Conservation (phyloP, 305 asterid species). For the Andrographis paniculata region DNA sequence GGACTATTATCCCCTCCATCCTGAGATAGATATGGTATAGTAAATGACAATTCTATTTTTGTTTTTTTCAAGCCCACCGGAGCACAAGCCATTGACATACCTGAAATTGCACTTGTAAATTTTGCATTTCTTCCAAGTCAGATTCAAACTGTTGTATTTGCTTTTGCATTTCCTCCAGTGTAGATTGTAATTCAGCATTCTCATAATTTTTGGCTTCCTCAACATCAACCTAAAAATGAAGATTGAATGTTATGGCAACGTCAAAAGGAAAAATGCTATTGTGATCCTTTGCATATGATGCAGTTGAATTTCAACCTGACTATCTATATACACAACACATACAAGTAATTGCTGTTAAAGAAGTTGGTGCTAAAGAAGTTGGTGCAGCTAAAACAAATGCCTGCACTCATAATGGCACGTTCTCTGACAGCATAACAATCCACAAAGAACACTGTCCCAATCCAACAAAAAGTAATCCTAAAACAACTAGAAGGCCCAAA, state of each 20-base stretch:
- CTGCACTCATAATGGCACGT: too few species aligned
- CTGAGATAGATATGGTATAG: not conserved
- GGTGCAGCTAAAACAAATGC: not conserved
- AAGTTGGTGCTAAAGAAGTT: slow-evolving; percentile 10
- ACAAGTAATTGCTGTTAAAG: slow-evolving; percentile 17
- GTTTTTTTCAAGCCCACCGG: not conserved
- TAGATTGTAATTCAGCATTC: not conserved
- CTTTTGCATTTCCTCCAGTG: not conserved
- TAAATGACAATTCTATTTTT: not conserved
- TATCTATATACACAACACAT: slow-evolving; percentile 4
- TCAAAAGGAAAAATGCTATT: slow-evolving; percentile 1
- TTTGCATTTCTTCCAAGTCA: slow-evolving; percentile 1
- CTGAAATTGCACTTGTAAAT: not conserved
- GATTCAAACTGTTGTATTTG: not conserved
- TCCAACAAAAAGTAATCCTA: too few species aligned
- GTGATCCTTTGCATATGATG: slow-evolving; percentile 1
- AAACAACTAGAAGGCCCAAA: too few species aligned
- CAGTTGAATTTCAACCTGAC: slow-evolving; percentile 5
- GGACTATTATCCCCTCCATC: not conserved
- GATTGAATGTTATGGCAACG: slow-evolving; percentile 7
- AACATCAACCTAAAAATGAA: slow-evolving; percentile 3
- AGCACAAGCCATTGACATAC: not conserved
- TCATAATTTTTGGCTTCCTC: slow-evolving; percentile 2
- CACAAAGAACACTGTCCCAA: too few species aligned
- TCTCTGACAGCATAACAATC: too few species aligned